Evolutionary conservation across 331 rosid genomes (phyloP).

Genomic region (Malus hybrid): DNA sequence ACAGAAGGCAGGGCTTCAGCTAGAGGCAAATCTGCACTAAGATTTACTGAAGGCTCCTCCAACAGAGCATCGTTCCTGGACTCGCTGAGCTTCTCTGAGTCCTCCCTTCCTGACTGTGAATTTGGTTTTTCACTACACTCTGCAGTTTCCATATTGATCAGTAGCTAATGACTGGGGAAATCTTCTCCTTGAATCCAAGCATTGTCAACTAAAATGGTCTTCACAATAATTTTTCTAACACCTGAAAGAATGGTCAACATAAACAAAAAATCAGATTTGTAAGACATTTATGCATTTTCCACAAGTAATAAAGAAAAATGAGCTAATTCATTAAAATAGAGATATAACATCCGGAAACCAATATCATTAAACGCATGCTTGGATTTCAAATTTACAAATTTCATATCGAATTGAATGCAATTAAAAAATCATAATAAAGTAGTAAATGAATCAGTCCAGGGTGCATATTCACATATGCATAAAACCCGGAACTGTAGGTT

Average conservation of each 20-base stretch:
- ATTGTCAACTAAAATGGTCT: background rate
- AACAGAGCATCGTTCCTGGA: background rate
- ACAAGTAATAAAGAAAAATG: background rate
- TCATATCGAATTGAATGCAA: background rate
- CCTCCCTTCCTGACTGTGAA: slow-evolving; percentile 1
- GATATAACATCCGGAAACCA: background rate
- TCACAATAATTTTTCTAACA: background rate
- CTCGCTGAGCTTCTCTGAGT: background rate
- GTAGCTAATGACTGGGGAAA: background rate
- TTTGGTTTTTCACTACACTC: background rate
- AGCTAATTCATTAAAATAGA: background rate
- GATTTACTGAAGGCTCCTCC: background rate
- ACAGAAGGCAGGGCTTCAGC: background rate
- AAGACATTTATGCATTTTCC: background rate
- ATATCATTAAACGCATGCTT: background rate
- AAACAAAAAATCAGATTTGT: slow-evolving; percentile 5
- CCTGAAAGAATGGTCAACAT: slow-evolving; percentile 15
- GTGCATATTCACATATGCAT: background rate
- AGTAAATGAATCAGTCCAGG: background rate
- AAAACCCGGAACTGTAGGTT: background rate
- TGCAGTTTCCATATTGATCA: slow-evolving; percentile 8
- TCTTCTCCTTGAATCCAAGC: background rate
- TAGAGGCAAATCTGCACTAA: background rate
- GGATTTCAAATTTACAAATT: background rate
- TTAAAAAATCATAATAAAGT: background rate